A percentile compares a stretch with the other conserved stretches of the same genome.
Conservation (phyloP, 1,139 yeast species). For the Pichia terricola region DNA sequence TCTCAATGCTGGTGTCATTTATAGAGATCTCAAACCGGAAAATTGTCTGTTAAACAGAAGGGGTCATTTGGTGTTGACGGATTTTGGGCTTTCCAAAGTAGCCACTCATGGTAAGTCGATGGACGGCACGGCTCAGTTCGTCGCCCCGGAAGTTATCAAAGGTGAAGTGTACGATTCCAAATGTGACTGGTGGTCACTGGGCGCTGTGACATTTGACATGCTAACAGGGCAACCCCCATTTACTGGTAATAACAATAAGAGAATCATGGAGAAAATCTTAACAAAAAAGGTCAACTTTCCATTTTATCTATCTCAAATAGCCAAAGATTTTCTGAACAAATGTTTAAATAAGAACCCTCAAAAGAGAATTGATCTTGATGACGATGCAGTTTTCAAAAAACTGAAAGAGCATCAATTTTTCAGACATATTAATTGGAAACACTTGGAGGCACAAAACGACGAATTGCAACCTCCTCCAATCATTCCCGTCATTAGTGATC, state of each 20-base stretch:
- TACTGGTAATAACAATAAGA: slow-evolving; percentile 80
- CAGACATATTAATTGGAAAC: slow-evolving; percentile 69
- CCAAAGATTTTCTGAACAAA: slow-evolving; percentile 70
- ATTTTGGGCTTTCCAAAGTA: slow-evolving; percentile 84
- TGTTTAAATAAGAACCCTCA: slow-evolving; percentile 67
- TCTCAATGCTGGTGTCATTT: slow-evolving; percentile 66
- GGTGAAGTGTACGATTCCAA: slow-evolving; percentile 78
- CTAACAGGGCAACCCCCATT: slow-evolving; percentile 92
- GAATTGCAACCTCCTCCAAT: slow-evolving; percentile 63
- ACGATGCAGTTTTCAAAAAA: slow-evolving; percentile 31
- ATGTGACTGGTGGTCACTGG: slow-evolving; percentile 92
- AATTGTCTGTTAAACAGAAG: slow-evolving; percentile 72
- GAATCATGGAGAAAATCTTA: slow-evolving; percentile 73
- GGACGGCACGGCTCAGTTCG: slow-evolving; percentile 91
- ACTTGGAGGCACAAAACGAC: slow-evolving; percentile 40
- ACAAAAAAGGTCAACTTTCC: slow-evolving; percentile 74
- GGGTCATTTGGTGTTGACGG: slow-evolving; percentile 84
- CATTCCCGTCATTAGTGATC: slow-evolving; percentile 82
- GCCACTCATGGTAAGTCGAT: slow-evolving; percentile 49
- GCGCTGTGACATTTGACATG: slow-evolving; percentile 81
- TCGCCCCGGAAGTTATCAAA: slow-evolving; percentile 89
- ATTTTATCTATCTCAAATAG: slow-evolving; percentile 74
- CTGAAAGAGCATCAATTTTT: slow-evolving; percentile 72
- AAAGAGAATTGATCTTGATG: slow-evolving; percentile 67
- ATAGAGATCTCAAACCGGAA: slow-evolving; percentile 89